phyloP scores from a whole-genome alignment of 345 rosid genomes.

The Citrus sp. region DNA sequence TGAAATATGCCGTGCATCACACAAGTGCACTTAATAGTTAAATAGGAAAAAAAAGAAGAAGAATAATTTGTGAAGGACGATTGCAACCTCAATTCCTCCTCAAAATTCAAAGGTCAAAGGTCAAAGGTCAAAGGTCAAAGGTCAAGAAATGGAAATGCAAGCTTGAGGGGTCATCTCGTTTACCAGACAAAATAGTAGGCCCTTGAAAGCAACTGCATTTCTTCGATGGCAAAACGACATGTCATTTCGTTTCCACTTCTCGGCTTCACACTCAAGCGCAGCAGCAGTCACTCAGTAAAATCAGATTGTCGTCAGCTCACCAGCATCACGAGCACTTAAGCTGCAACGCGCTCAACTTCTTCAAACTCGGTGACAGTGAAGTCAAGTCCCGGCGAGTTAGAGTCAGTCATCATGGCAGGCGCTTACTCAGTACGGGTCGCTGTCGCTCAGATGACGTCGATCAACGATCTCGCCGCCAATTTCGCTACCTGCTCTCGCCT shows the following conservation, averaged over 20 bases:
- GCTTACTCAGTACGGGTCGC: constrained; percentile 67
- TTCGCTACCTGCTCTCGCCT: constrained; percentile 88
- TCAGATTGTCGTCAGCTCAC: neutral
- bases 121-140: no score
- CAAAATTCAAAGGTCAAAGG: no score
- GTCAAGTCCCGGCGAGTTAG: constrained; percentile 19
- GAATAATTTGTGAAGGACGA: no score
- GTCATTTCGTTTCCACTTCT: constrained; percentile 5
- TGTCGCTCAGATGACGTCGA: constrained; percentile 91
- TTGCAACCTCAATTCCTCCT: no score
- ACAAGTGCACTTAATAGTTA: no score
- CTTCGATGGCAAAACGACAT: neutral
- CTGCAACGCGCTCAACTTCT: neutral
- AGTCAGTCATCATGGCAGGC: constrained; percentile 42
- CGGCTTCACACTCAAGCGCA: neutral
- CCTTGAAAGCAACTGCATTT: no score
- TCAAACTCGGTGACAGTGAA: constrained; percentile 3
- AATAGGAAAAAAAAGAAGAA: no score
- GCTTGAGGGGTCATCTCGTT: no score
- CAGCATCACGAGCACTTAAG: neutral
- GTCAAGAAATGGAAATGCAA: no score
- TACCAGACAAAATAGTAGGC: no score
- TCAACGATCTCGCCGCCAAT: constrained; percentile 77
- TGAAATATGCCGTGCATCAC: no score
- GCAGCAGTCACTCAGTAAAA: neutral